phyloP scores from a whole-genome alignment of 2,329 filamentous ascomycete genomes.

The Beauveria sp. region DNA sequence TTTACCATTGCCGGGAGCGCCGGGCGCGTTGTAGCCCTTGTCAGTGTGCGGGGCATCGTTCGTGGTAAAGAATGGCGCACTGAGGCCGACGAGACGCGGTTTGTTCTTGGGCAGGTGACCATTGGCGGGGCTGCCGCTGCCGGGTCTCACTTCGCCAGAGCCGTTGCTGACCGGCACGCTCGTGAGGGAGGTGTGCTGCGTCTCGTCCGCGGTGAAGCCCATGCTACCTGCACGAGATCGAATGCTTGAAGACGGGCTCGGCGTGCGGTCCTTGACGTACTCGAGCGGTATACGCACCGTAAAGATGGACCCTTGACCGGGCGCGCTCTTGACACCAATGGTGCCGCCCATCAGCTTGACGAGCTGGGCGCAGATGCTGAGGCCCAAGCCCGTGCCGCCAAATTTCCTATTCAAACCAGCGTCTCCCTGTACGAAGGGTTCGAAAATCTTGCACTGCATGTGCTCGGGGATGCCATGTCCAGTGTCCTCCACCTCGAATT shows the following conservation, averaged over 20 bases:
- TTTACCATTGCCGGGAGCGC: constrained; percentile 13
- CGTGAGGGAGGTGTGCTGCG: neutral
- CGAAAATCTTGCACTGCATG: constrained; percentile 78
- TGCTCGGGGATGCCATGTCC: constrained; percentile 76
- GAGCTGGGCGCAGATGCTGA: constrained; percentile 85
- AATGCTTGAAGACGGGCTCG: constrained; percentile 19
- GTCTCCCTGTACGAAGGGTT: constrained; percentile 92
- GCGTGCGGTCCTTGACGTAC: constrained; percentile 60
- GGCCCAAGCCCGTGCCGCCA: constrained; percentile 77
- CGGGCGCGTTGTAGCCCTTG: neutral
- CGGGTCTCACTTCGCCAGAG: neutral
- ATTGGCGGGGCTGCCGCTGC: neutral
- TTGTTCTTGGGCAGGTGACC: constrained; percentile 34
- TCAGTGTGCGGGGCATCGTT: constrained; percentile 21
- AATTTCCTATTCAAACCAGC: constrained; percentile 85
- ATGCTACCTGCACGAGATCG: constrained; percentile 40
- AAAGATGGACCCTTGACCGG: constrained; percentile 71
- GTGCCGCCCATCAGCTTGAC: constrained; percentile 77
- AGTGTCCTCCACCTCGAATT: constrained; percentile 83
- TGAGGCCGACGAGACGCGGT: constrained; percentile 73
- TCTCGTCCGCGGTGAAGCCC: neutral
- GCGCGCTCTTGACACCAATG: constrained; percentile 62
- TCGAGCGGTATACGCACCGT: constrained; percentile 75
- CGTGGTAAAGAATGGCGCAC: constrained; percentile 69
- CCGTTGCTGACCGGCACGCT: constrained; percentile 11